These are phyloP conservation scores for Schrenkiella parvula DNA, from an alignment of 345 rosid species.

Conservation along the genomic window DNA sequence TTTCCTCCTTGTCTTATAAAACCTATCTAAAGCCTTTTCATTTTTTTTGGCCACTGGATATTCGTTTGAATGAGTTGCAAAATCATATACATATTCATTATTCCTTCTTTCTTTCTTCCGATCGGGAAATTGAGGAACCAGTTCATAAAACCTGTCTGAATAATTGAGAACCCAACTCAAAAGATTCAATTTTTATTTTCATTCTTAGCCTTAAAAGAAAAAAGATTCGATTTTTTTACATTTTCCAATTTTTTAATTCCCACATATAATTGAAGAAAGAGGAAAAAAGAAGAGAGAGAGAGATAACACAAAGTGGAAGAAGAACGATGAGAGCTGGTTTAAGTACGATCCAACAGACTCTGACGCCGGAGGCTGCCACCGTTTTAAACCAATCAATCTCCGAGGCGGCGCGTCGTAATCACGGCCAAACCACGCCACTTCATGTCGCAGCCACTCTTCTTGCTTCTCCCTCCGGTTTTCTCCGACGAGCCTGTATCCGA, in stretches of 20 bases:
- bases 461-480: constrained; percentile 71
- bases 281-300: not conserved
- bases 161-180: constrained; percentile 28
- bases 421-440: constrained; percentile 95
- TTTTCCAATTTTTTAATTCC: not conserved
- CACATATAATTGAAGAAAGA: constrained; percentile 34
- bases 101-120: not conserved
- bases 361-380: constrained; percentile 89
- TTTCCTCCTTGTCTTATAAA: constrained; percentile 25
- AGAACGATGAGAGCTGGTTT: constrained; percentile 82
- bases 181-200: constrained; percentile 21
- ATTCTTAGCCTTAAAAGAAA: not conserved
- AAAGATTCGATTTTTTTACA: constrained; percentile 18
- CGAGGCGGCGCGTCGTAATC: constrained; percentile 88
- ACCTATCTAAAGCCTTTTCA: constrained; percentile 18
- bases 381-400: constrained; percentile 87
- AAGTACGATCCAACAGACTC: constrained; percentile 96
- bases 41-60: constrained; percentile 25
- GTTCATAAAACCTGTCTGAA: constrained; percentile 14
- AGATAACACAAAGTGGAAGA: not conserved
- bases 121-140: not conserved
- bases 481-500: constrained; percentile 95
- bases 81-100: constrained; percentile 7
- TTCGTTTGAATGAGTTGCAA: constrained; percentile 18
- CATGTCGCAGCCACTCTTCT: constrained; percentile 90